Conservation (phyloP, 495 filamentous ascomycete genomes). For the Hapsidospora chrysogenum region DNA sequence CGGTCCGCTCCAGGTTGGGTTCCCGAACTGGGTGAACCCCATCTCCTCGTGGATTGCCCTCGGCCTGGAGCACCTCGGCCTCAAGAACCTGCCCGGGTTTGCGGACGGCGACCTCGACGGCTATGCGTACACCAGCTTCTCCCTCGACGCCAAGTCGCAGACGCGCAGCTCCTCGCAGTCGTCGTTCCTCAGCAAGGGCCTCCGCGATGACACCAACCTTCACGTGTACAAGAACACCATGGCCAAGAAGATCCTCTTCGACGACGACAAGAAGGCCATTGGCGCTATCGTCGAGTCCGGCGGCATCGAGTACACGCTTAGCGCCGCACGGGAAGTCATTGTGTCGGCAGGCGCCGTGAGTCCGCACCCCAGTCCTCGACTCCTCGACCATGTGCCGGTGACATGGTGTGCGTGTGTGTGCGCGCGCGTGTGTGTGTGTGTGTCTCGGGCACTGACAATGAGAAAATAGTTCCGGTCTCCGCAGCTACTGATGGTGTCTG, state of each 20-base stretch:
- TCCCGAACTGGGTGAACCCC: constrained; percentile 10
- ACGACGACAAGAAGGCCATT: constrained; percentile 13
- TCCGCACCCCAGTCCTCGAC: no score
- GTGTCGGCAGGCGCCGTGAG: constrained; percentile 25
- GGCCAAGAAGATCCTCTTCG: constrained; percentile 21
- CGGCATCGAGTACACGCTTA: constrained; percentile 16
- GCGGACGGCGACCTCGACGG: constrained; percentile 19
- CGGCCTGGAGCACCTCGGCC: constrained; percentile 15
- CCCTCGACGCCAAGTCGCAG: no score
- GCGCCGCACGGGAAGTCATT: constrained; percentile 26
- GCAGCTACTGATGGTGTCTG: constrained; percentile 28
- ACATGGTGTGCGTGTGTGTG: no score
- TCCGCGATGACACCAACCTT: no score
- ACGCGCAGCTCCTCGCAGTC: no score
- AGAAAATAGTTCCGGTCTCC: constrained; percentile 31
- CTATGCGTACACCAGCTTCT: no score
- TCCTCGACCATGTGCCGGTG: no score
- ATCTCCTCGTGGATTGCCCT: constrained; percentile 15
- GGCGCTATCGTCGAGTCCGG: constrained; percentile 14
- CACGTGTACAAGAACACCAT: constrained; percentile 14
- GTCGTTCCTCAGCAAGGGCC: no score
- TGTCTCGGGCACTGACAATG: no score
- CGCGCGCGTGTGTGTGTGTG: no score
- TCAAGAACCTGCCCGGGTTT: constrained; percentile 11
- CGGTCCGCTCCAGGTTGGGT: constrained; percentile 7